Conservation (phyloP, 2,329 filamentous ascomycete genomes). For the Claviceps arundinis region DNA sequence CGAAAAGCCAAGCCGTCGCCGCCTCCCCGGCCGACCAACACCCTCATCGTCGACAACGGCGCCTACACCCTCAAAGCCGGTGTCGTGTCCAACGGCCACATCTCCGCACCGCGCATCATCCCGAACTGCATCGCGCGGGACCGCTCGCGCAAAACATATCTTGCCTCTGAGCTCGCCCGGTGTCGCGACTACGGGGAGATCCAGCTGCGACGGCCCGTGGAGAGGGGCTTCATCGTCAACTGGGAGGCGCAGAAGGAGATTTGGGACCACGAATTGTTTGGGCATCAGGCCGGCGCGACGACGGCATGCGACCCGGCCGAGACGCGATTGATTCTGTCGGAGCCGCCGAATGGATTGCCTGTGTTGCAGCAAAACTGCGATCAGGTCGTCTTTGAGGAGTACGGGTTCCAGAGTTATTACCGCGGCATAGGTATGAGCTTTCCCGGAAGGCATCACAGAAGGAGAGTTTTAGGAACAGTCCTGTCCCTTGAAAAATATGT, state of each 20-base stretch:
- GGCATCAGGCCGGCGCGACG: slow-evolving; percentile 34
- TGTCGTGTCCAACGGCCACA: slow-evolving; percentile 40
- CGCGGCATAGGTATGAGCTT: slow-evolving; percentile 48
- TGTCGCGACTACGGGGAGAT: slow-evolving; percentile 87
- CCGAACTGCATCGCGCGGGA: slow-evolving; percentile 84
- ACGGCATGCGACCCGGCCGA: slow-evolving; percentile 62
- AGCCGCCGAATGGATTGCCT: slow-evolving; percentile 72
- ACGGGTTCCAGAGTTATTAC: slow-evolving; percentile 78
- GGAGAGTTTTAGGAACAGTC: too few species aligned
- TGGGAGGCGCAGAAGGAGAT: slow-evolving; percentile 95
- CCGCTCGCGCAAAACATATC: slow-evolving; percentile 64
- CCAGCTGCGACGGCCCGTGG: slow-evolving; percentile 74
- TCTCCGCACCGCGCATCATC: slow-evolving; percentile 52
- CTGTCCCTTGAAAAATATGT: too few species aligned
- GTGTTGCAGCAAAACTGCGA: slow-evolving; percentile 81
- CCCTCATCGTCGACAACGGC: slow-evolving; percentile 87
- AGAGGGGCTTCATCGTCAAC: slow-evolving; percentile 89
- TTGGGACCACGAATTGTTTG: slow-evolving; percentile 81
- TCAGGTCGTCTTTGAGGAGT: slow-evolving; percentile 96
- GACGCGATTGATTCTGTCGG: slow-evolving; percentile 73
- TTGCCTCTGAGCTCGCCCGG: slow-evolving; percentile 63
- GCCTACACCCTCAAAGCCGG: slow-evolving; percentile 86
- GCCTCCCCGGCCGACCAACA: slow-evolving; percentile 44
- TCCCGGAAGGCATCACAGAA: too few species aligned
- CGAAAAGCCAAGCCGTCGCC: slow-evolving; percentile 40